A percentile compares a stretch with the other conserved stretches of the same genome.
phyloP scores from a whole-genome alignment of 129 eudicot genomes.

The Flaveria linearis region DNA sequence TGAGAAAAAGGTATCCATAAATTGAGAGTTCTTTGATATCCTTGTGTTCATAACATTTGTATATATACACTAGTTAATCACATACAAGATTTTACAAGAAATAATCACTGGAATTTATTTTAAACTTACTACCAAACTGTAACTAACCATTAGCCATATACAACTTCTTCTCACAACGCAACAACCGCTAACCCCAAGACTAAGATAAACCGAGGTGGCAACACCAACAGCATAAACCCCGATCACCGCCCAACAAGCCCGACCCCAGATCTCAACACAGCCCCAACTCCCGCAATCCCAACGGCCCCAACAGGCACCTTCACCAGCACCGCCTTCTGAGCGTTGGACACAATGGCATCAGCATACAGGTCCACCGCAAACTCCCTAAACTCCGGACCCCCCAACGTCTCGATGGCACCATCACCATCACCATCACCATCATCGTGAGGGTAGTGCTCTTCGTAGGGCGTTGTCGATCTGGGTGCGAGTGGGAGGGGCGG shows the following conservation, averaged over 20 bases:
- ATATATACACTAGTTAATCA: no score
- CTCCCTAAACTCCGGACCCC: slow-evolving; percentile 42
- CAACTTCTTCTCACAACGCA: not conserved
- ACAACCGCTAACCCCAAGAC: slow-evolving; percentile 38
- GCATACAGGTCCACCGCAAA: slow-evolving; percentile 54
- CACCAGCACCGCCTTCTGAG: slow-evolving; percentile 43
- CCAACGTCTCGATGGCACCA: slow-evolving; percentile 26
- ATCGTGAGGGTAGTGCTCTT: not conserved
- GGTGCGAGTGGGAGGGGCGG: slow-evolving; percentile 57
- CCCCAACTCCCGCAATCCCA: slow-evolving; percentile 74
- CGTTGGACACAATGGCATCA: slow-evolving; percentile 52
- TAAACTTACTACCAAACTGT: not conserved
- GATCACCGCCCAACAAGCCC: slow-evolving; percentile 46
- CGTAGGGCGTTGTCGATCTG: slow-evolving; percentile 55
- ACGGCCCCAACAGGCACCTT: slow-evolving; percentile 53
- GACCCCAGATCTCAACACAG: slow-evolving; percentile 40
- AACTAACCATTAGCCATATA: not conserved
- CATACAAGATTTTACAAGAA: no score
- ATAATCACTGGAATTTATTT: no score
- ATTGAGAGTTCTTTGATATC: no score
- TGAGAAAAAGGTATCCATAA: no score
- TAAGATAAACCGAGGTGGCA: slow-evolving; percentile 56
- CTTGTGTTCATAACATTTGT: no score
- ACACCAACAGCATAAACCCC: slow-evolving; percentile 75
- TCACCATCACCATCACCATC: not conserved